Base-by-base conservation (phyloP, 495 filamentous ascomycete species). In the Penicillium silybi region DNA sequence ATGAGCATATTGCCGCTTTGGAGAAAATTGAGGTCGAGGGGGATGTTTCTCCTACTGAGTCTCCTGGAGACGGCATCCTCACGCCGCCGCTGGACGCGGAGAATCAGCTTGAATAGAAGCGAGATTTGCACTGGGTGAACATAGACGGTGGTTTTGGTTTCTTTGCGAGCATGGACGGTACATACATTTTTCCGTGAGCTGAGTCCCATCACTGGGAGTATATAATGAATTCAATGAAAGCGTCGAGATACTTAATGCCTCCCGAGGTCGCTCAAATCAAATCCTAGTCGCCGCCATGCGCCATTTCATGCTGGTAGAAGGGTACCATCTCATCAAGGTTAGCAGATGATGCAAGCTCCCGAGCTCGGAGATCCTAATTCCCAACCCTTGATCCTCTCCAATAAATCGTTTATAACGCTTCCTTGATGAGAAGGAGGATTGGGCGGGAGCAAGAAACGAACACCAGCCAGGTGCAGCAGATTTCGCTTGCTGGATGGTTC, bases 401-500 rank as follows among this genome's bases (percentile, higher is more conserved):
- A 76, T 56, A 64, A 67, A 50, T 46, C 67, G 65, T 71, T 55
- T 74, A 51, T 71, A 76, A 70, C 66, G 69, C 45, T 54, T 50
- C 51, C 61, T 68, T 68, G 63, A 52, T 76, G 73, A 76, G 73
- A 72, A 74, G 58, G 61, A 61, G 52, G 53, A 61, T 40, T 41
- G 52, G 51, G 51, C 53, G 41, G 38, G 52, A 39, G 46, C 47
- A 34, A 49, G 19, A 23, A 43, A 3, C 38, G 9, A 51, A 48
- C 34, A 46, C 35, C 53, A 41, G 37, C 35, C 41, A 17, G 37
- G 29, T 40, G 16, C 25, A 35, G 27, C 27, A 19, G 35, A 18
- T 32, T 27, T n/a, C 20, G 10, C 35, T 40, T 20, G 44, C 46
- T 32, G 25, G 20, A 25, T 19, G 39, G 17, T 54, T 58, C 23